A percentile compares a stretch with the other conserved stretches of the same genome.
Evolutionary conservation across 441 rosid species (phyloP).

Genomic region (Populus tomentosa): DNA sequence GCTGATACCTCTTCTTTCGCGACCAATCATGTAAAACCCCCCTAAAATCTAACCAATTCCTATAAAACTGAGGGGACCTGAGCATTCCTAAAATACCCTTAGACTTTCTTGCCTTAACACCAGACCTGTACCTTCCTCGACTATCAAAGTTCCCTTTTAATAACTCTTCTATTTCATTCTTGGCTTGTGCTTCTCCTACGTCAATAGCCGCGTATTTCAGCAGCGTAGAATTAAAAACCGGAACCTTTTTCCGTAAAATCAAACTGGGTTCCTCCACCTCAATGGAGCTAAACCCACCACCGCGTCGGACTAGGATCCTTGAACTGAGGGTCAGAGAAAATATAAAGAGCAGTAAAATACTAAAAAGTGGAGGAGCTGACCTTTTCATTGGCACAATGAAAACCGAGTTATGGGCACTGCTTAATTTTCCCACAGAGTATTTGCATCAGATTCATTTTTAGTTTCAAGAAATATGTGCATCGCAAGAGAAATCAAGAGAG

Average conservation of each 20-base stretch:
- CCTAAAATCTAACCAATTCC: constrained; percentile 70
- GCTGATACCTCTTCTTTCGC: constrained; percentile 45
- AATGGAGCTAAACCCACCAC: constrained; percentile 27
- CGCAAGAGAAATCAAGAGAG: neutral
- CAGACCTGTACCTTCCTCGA: constrained; percentile 32
- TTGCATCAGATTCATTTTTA: constrained; percentile 27
- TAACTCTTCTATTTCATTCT: constrained; percentile 54
- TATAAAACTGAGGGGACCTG: constrained; percentile 56
- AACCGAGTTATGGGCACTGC: constrained; percentile 19
- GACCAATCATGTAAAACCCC: constrained; percentile 57
- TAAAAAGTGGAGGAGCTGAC: constrained; percentile 62
- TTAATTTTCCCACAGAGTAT: constrained; percentile 22
- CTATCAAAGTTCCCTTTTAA: constrained; percentile 55
- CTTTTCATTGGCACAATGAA: constrained; percentile 52
- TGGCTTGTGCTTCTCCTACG: constrained; percentile 46
- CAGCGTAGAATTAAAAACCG: constrained; percentile 55
- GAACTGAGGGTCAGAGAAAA: constrained; percentile 53
- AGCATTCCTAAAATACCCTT: constrained; percentile 35
- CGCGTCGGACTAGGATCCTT: constrained; percentile 43
- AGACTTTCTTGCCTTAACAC: constrained; percentile 25
- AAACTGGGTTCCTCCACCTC: constrained; percentile 21
- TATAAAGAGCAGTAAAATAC: constrained; percentile 48
- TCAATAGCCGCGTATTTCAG: constrained; percentile 66
- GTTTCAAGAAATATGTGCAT: constrained; percentile 19
- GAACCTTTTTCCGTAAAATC: constrained; percentile 10